Percentiles rank a stretch among this genome's conserved stretches.
These are phyloP conservation scores for Carex myosuroides DNA, from an alignment of 176 grass and related monocot genomes.

Conservation along the genomic window DNA sequence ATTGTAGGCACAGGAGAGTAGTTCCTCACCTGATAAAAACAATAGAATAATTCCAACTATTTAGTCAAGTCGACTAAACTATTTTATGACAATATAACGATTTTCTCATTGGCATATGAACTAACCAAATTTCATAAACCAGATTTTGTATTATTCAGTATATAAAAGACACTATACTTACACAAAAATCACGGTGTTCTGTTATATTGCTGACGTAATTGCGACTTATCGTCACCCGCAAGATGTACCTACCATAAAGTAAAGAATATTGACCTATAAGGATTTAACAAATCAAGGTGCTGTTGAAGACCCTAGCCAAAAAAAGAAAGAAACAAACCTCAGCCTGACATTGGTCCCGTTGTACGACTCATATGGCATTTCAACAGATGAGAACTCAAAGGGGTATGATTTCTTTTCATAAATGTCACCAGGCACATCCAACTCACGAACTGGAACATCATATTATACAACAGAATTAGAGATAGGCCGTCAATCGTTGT, in stretches of 20 bases:
- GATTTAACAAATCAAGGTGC: not conserved
- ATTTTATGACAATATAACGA: not conserved
- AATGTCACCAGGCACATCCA: conserved; percentile 87
- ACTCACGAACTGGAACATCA: conserved; percentile 56
- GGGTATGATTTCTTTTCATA: conserved; percentile 89
- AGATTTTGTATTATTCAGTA: not conserved
- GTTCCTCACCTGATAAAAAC: conserved; percentile 66
- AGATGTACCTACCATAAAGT: conserved; percentile 55
- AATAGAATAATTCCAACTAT: conserved; percentile 5
- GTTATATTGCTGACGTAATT: conserved; percentile 77
- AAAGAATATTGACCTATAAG: conserved; percentile 13
- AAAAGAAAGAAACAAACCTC: conserved; percentile 36
- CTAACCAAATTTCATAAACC: too few relatives aligned
- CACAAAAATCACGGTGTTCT: conserved; percentile 74
- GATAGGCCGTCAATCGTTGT: not conserved
- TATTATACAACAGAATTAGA: not conserved
- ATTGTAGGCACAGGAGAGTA: conserved; percentile 72
- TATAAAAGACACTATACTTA: conserved; percentile 34
- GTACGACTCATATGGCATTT: conserved; percentile 97
- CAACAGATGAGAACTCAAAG: conserved; percentile 89
- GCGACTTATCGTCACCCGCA: conserved; percentile 85
- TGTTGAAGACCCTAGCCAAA: not conserved
- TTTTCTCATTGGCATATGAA: not conserved
- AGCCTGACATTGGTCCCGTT: conserved; percentile 84
- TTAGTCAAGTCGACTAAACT: not conserved